These are phyloP conservation scores for Vaccinium macrocarpon DNA, from an alignment of 148 eudicot genomes.

Conservation along the genomic window DNA sequence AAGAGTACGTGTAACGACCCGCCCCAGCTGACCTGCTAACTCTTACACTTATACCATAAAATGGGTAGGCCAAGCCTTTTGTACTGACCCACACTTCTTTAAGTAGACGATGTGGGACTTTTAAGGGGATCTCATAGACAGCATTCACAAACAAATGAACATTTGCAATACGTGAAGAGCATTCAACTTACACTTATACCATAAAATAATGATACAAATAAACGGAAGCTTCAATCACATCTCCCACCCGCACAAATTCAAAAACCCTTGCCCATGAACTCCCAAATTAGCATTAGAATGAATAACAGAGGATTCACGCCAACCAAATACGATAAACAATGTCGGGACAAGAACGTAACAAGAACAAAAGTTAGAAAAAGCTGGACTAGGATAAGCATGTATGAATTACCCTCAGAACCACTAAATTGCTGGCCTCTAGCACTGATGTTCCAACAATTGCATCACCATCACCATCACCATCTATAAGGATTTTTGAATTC, in stretches of 20 bases:
- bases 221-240: constrained; percentile 91
- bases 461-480: constrained; percentile 76
- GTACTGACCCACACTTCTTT: no score
- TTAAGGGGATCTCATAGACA: neutral
- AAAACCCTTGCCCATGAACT: constrained; percentile 90
- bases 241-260: constrained; percentile 92
- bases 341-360: constrained; percentile 3
- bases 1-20: no score
- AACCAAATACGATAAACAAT: constrained; percentile 13
- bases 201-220: constrained; percentile 80
- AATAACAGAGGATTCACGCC: constrained; percentile 77
- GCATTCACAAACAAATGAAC: neutral
- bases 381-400: neutral
- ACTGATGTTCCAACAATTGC: constrained; percentile 75
- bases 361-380: neutral
- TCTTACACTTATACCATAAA: no score
- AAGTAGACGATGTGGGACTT: no score
- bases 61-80: no score
- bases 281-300: constrained; percentile 90
- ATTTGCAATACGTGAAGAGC: neutral
- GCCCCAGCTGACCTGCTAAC: no score
- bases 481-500: constrained; percentile 77
- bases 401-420: constrained; percentile 76
- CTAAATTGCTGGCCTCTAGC: constrained; percentile 92
- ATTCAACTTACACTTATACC: constrained; percentile 63